A percentile compares a stretch with the other conserved stretches of the same genome.
Evolutionary conservation across 176 grass and related monocot species (phyloP).

Genomic region (Saccharum officinarum): DNA sequence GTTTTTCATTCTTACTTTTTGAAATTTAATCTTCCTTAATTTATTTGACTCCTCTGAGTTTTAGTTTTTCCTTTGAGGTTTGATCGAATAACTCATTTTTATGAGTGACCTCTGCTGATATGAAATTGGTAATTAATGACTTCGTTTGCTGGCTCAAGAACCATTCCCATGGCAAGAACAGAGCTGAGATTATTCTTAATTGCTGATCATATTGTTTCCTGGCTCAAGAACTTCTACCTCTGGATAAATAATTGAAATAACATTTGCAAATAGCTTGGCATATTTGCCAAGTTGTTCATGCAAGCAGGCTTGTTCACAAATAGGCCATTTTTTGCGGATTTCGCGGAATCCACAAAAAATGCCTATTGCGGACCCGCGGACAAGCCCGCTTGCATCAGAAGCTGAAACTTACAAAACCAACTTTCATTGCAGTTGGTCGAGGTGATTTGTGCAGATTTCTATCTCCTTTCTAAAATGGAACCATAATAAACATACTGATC

Average conservation of each 20-base stretch:
- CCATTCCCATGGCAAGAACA: not conserved
- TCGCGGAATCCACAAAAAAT: not conserved
- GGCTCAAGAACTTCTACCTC: not conserved
- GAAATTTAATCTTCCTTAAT: not conserved
- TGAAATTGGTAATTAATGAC: not conserved
- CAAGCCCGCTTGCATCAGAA: not conserved
- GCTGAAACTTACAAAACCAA: not conserved
- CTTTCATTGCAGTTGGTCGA: not conserved
- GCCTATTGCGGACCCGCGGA: not conserved
- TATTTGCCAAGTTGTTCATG: not conserved
- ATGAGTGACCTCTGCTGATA: not conserved
- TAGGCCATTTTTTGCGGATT: not conserved
- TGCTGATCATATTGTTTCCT: not conserved
- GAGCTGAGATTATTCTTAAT: not conserved
- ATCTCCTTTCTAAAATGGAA: not conserved
- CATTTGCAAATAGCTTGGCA: not conserved
- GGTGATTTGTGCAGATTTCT: not conserved
- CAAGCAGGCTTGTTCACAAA: not conserved
- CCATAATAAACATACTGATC: not conserved
- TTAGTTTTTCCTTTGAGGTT: constrained; percentile 5
- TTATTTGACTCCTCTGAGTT: not conserved
- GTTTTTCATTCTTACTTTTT: not conserved
- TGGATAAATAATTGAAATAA: not conserved
- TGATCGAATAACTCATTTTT: not conserved
- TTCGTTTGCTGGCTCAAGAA: not conserved